A percentile compares a stretch with the other conserved stretches of the same genome.
These are phyloP conservation scores for Stenogyne calaminthoides DNA, from an alignment of 305 asterid species.

Conservation along the genomic window DNA sequence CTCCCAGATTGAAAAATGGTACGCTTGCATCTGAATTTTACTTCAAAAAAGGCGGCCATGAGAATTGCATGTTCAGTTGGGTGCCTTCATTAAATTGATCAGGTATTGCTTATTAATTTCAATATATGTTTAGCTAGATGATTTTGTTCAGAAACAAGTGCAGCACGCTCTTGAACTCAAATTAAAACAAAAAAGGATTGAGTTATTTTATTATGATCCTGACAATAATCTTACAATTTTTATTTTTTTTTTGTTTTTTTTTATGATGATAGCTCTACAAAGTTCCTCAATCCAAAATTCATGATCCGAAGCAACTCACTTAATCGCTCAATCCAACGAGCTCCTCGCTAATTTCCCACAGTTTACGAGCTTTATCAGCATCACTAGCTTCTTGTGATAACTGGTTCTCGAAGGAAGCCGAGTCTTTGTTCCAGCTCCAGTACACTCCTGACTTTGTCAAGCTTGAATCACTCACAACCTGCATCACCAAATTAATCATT, in stretches of 20 bases:
- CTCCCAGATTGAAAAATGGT: not conserved
- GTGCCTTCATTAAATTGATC: not conserved
- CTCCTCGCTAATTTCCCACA: conserved; percentile 93
- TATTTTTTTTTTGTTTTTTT: not conserved
- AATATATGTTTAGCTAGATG: not conserved
- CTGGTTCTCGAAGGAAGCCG: conserved; percentile 92
- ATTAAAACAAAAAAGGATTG: conserved; percentile 23
- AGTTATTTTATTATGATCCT: conserved; percentile 41
- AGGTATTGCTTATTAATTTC: not conserved
- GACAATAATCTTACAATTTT: conserved; percentile 25
- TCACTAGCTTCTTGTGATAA: conserved; percentile 91
- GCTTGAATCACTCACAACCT: conserved; percentile 96
- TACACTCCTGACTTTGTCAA: conserved; percentile 95
- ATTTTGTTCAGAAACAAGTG: not conserved
- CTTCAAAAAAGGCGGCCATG: not conserved
- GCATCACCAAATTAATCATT: conserved; percentile 19
- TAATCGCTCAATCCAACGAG: conserved; percentile 67
- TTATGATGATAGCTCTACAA: conserved; percentile 12
- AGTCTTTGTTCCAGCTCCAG: conserved; percentile 99
- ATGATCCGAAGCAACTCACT: not conserved
- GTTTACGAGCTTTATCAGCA: conserved; percentile 71
- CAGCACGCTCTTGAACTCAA: not conserved
- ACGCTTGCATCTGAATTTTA: not conserved
- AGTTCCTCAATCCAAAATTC: conserved; percentile 30
- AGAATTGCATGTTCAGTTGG: not conserved